These are phyloP conservation scores for Cyclotella atomus DNA, from an alignment of 108 stramenopile genomes.

Conservation along the genomic window DNA sequence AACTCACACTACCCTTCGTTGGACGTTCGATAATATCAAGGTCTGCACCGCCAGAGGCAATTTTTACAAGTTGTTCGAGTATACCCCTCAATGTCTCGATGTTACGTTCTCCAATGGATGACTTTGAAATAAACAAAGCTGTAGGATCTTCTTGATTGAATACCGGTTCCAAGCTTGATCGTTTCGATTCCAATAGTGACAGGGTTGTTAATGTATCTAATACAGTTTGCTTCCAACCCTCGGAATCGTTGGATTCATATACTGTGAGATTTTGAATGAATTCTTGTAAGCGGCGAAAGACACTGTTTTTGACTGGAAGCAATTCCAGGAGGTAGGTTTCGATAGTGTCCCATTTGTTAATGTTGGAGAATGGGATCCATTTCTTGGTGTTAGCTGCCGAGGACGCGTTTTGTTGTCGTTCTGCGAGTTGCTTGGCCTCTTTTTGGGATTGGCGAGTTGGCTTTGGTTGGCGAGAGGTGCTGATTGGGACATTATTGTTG, in stretches of 20 bases:
- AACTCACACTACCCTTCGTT: constrained; percentile 12
- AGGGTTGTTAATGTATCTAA: constrained; percentile 44
- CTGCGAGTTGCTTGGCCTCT: constrained; percentile 26
- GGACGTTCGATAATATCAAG: constrained; percentile 28
- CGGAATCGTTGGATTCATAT: constrained; percentile 16
- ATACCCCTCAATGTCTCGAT: constrained; percentile 60
- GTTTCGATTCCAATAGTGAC: constrained; percentile 58
- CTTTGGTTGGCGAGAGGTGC: constrained; percentile 17
- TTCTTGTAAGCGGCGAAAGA: constrained; percentile 68
- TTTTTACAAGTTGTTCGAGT: constrained; percentile 48
- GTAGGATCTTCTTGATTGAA: constrained; percentile 83
- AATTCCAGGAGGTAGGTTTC: constrained; percentile 70
- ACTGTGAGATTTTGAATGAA: constrained; percentile 51
- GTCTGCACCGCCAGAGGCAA: constrained; percentile 48
- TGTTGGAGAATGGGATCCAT: constrained; percentile 45
- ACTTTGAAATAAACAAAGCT: constrained; percentile 65
- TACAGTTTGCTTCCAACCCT: constrained; percentile 48
- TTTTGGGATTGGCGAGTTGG: constrained; percentile 20
- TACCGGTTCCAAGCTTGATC: constrained; percentile 70
- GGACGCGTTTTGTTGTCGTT: constrained; percentile 22
- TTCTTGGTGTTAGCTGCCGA: constrained; percentile 17
- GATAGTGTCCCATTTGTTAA: constrained; percentile 35
- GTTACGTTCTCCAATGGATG: constrained; percentile 65
- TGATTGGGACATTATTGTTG: constrained; percentile 51
- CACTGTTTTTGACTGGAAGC: constrained; percentile 73